These are phyloP conservation scores for Cordia subcordata DNA, from an alignment of 257 asterid species.

Conservation along the genomic window DNA sequence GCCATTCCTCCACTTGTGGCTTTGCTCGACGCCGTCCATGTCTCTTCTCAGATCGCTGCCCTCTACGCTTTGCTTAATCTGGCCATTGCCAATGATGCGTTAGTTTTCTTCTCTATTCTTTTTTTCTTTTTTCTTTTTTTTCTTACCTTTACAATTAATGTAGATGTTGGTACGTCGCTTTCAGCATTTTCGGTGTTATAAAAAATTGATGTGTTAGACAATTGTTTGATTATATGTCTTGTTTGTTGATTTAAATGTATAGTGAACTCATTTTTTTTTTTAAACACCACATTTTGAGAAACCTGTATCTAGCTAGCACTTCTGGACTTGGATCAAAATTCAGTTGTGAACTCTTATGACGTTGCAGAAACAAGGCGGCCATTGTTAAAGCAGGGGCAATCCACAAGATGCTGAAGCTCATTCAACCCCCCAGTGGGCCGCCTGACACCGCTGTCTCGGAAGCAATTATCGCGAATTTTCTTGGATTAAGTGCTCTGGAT, in stretches of 20 bases:
- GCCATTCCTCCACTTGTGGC: constrained; percentile 84
- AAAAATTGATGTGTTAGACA: too few species aligned
- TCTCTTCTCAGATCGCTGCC: constrained; percentile 53
- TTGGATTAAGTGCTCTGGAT: constrained; percentile 81
- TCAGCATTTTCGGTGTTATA: not conserved
- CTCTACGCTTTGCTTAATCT: constrained; percentile 84
- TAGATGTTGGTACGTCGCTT: not conserved
- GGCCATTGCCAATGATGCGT: constrained; percentile 65
- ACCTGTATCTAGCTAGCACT: too few species aligned
- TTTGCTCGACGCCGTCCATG: constrained; percentile 42
- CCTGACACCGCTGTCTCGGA: constrained; percentile 35
- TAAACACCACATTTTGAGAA: too few species aligned
- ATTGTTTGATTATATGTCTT: too few species aligned
- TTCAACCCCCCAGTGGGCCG: constrained; percentile 24
- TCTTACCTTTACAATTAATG: not conserved
- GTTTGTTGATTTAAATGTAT: too few species aligned
- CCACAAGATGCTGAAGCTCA: constrained; percentile 73
- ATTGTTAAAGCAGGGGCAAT: constrained; percentile 84
- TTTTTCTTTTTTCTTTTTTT: not conserved
- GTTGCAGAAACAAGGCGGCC: constrained; percentile 76
- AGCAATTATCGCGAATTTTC: constrained; percentile 79
- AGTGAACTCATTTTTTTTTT: not conserved
- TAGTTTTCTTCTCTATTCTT: constrained; percentile 10
- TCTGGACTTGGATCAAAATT: constrained; percentile 6
- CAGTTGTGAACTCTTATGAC: not conserved